A percentile compares a stretch with the other conserved stretches of the same genome.
Conservation (phyloP, 140 eudicot genomes). For the Flaveria floridana region DNA sequence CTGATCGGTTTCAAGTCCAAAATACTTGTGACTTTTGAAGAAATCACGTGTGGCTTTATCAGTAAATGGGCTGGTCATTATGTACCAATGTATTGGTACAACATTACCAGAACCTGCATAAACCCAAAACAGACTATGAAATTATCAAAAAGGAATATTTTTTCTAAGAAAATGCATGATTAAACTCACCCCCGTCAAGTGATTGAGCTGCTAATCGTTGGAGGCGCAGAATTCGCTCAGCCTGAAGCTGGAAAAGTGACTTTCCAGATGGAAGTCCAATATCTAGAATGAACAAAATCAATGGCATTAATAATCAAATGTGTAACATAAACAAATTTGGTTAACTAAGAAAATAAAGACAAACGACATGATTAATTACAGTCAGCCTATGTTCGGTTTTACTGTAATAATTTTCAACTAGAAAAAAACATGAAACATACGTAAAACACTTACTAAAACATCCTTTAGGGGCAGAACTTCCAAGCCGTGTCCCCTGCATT, state of each 20-base stretch:
- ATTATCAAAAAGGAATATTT: not conserved
- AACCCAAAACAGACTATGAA: slow-evolving; percentile 29
- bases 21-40: slow-evolving; percentile 81
- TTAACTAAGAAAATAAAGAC: not conserved
- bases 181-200: slow-evolving; percentile 66
- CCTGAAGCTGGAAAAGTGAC: slow-evolving; percentile 97
- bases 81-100: slow-evolving; percentile 87
- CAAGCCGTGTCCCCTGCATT: slow-evolving; percentile 97
- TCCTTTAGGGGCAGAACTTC: slow-evolving; percentile 98
- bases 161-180: not conserved
- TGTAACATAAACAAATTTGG: not conserved
- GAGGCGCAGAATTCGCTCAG: slow-evolving; percentile 81
- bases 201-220: slow-evolving; percentile 86
- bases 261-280: slow-evolving; percentile 99
- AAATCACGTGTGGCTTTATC: slow-evolving; percentile 81
- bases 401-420: not conserved
- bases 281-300: slow-evolving; percentile 48
- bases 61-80: slow-evolving; percentile 98
- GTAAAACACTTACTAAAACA: slow-evolving; percentile 78
- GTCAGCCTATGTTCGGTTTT: not conserved
- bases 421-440: not conserved
- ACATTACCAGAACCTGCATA: slow-evolving; percentile 51
- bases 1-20: slow-evolving; percentile 93
- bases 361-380: not conserved
- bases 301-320: slow-evolving; percentile 4